phyloP scores from a whole-genome alignment of 305 asterid genomes.

The Rubia peregrina region DNA sequence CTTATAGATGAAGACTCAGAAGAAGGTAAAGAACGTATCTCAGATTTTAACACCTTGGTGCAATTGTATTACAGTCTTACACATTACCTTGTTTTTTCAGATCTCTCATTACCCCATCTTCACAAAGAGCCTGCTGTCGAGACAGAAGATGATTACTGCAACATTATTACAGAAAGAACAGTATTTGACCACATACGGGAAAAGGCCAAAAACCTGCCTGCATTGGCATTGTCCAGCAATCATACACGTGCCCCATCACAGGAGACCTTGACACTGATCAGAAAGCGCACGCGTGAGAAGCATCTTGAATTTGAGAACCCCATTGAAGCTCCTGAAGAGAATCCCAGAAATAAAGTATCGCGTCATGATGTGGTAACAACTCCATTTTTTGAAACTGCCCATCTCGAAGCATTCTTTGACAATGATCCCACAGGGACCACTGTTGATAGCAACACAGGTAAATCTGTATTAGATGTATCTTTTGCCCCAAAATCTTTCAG shows the following conservation, averaged over 20 bases:
- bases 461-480: constrained; percentile 16
- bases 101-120: constrained; percentile 18
- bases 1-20: constrained; percentile 73
- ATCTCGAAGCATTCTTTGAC: constrained; percentile 28
- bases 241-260: constrained; percentile 50
- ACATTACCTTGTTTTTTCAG: neutral
- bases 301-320: constrained; percentile 44
- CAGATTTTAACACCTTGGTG: constrained; percentile 2
- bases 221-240: constrained; percentile 38
- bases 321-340: constrained; percentile 35
- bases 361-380: constrained; percentile 18
- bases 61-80: constrained; percentile 20
- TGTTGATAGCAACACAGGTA: constrained; percentile 36
- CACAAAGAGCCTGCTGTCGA: constrained; percentile 31
- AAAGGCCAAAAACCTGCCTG: constrained; percentile 71
- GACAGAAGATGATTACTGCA: constrained; percentile 71
- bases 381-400: constrained; percentile 25
- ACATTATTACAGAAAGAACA: constrained; percentile 56
- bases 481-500: neutral
- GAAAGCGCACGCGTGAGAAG: constrained; percentile 75
- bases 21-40: constrained; percentile 40
- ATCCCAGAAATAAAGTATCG: constrained; percentile 25
- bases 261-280: constrained; percentile 58
- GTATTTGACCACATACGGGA: constrained; percentile 76
- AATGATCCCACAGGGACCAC: constrained; percentile 23